Evolutionary conservation across 2,329 filamentous ascomycete species (phyloP).

Genomic region (Aspergillus terreus): DNA sequence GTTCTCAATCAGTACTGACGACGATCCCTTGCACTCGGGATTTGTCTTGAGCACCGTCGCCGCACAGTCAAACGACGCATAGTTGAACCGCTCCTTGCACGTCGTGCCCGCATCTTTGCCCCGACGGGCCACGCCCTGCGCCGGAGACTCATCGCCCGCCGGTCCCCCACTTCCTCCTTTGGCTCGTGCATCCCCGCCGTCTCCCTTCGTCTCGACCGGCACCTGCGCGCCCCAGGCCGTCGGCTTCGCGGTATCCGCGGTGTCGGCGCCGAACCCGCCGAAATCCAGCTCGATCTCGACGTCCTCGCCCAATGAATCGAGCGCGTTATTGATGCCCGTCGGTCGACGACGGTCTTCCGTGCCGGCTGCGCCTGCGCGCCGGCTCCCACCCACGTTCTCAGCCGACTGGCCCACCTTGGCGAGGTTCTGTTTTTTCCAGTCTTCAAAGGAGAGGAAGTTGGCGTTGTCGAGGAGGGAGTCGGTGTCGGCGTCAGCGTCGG

Average conservation of each 20-base stretch:
- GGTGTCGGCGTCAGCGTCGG: conserved; percentile 51
- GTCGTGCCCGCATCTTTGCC: conserved; percentile 95
- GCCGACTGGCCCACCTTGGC: conserved; percentile 77
- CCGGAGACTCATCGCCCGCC: conserved; percentile 22
- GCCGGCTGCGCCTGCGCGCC: conserved; percentile 46
- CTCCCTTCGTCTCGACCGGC: not conserved
- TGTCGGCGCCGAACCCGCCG: conserved; percentile 54
- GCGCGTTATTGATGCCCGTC: conserved; percentile 60
- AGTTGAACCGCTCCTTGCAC: conserved; percentile 96
- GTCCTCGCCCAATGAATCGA: conserved; percentile 82
- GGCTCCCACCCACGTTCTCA: conserved; percentile 60
- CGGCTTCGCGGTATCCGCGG: conserved; percentile 35
- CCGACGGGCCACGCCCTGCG: conserved; percentile 51
- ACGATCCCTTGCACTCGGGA: conserved; percentile 77
- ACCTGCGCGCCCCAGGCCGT: conserved; percentile 27
- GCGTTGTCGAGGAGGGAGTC: conserved; percentile 68
- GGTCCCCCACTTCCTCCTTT: conserved; percentile 16
- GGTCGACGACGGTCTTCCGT: conserved; percentile 49
- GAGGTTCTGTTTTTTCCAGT: conserved; percentile 95
- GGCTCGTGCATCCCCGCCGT: conserved; percentile 26
- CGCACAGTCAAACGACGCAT: conserved; percentile 94
- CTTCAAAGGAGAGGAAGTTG: conserved; percentile 93
- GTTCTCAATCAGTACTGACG: conserved; percentile 87
- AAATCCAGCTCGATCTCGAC: conserved; percentile 78
- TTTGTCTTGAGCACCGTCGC: conserved; percentile 92